Base-by-base conservation (phyloP, 805 yeast species). In the Starmerella vitae region DNA sequence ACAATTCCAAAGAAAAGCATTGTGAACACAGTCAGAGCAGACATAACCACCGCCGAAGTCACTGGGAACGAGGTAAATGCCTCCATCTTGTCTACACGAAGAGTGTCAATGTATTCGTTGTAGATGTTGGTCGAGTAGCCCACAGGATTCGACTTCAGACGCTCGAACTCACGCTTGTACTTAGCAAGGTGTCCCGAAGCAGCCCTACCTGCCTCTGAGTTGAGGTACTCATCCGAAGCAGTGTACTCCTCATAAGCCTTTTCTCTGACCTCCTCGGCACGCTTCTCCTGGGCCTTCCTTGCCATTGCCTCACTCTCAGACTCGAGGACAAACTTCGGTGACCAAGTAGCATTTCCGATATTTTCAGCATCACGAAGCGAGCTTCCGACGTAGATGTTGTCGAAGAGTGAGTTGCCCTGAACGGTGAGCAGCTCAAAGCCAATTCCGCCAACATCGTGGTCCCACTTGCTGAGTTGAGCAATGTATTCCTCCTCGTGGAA, bases 371-470 rank as follows among this genome's bases (percentile, higher is more conserved):
- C 94, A 28, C 62, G 65, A n/a, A 85, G 63, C 1, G 81, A 74
- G 55, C 82, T 86, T 22, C 95, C 95, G 44, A 85, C 58, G 57
- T 85, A 86, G 44, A 85, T 72, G 61, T 85, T 82, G 57, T 83
- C 83, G 56, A 85, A 82, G 56, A 81, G 50, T 36, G 84, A 71
- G 36, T 80, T 72, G 31, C 67, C 66, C 47, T 81, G 77, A 76
- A 85, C 78, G 34, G 88, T 72, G 94, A 94, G 85, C 46, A 85
- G 64, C 59, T 85, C 96, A 53, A 86, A 81, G 7, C 93, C 94
- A 33, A 84, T 51, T 9, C 80, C 93, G 19, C 85, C 86, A 46
- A 83, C 72, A 25, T 76, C 72, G 19, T 20, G 30, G 49, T 72
- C 76, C 42, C 78, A 58, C 47, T 74, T 64, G 9, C 78, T 64